A percentile compares a stretch with the other conserved stretches of the same genome.
phyloP scores from a whole-genome alignment of 176 grass and related monocot species.

The Raddia distichophylla region DNA sequence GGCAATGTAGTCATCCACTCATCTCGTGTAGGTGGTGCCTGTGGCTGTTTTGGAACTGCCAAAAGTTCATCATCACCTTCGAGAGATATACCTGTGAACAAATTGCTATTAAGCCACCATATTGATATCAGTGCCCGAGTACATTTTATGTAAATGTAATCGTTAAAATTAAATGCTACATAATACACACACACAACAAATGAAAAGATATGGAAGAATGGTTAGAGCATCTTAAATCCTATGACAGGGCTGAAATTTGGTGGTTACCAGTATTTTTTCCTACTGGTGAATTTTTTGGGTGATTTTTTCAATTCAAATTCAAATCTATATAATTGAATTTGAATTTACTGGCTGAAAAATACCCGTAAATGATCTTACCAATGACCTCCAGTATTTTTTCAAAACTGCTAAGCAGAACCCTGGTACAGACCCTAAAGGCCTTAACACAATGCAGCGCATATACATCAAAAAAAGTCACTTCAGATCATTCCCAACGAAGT shows the following conservation, averaged over 20 bases:
- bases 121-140: neutral
- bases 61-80: constrained; percentile 96
- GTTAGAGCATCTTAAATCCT: neutral
- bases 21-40: constrained; percentile 76
- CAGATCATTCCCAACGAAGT: neutral
- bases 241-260: too few relatives aligned
- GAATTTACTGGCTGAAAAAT: too few relatives aligned
- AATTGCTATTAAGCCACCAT: neutral
- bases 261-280: too few relatives aligned
- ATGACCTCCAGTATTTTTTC: too few relatives aligned
- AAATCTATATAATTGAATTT: too few relatives aligned
- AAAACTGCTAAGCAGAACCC: neutral
- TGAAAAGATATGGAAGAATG: neutral
- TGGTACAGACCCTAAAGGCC: neutral
- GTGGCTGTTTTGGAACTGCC: constrained; percentile 65
- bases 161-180: neutral
- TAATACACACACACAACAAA: constrained; percentile 1
- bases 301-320: too few relatives aligned
- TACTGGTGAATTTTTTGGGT: too few relatives aligned
- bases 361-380: too few relatives aligned
- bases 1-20: constrained; percentile 99
- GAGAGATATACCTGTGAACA: constrained; percentile 74
- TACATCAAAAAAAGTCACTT: neutral
- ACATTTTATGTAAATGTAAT: constrained; percentile 11
- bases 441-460: neutral